Conservation (phyloP, 768 basidiomycete species). For the Lentinula guzmanii region DNA sequence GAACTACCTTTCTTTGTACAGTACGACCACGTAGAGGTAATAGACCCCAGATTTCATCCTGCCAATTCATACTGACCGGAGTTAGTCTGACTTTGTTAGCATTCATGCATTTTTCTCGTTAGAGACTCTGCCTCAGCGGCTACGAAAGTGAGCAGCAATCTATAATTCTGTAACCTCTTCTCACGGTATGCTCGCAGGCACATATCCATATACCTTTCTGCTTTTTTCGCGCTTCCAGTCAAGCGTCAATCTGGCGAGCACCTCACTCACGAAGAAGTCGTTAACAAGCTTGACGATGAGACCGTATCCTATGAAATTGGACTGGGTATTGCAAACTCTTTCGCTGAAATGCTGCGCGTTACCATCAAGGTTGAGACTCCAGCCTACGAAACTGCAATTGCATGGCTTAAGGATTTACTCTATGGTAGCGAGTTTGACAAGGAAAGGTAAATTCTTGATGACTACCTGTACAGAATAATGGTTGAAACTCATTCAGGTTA, state of each 20-base stretch:
- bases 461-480: background rate
- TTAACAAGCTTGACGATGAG: conserved; percentile 84
- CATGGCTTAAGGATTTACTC: conserved; percentile 81
- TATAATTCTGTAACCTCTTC: conserved; percentile 1
- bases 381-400: conserved; percentile 74
- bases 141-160: conserved; percentile 58
- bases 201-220: conserved; percentile 67
- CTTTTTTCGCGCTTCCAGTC: conserved; percentile 89
- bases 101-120: conserved; percentile 78
- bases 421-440: conserved; percentile 72
- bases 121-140: conserved; percentile 58
- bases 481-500: conserved; percentile 41
- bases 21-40: conserved; percentile 87
- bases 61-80: background rate
- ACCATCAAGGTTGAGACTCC: conserved; percentile 80
- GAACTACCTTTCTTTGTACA: conserved; percentile 84
- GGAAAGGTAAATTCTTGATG: conserved; percentile 51
- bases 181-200: conserved; percentile 40
- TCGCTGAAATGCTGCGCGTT: conserved; percentile 70
- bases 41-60: background rate
- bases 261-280: conserved; percentile 82
- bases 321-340: conserved; percentile 58
- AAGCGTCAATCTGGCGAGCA: conserved; percentile 59
- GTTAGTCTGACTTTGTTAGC: conserved; percentile 87
- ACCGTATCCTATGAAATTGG: conserved; percentile 82